A percentile compares a stretch with the other conserved stretches of the same genome.
Conservation (phyloP, 495 filamentous ascomycete genomes). For the Halenospora varia region DNA sequence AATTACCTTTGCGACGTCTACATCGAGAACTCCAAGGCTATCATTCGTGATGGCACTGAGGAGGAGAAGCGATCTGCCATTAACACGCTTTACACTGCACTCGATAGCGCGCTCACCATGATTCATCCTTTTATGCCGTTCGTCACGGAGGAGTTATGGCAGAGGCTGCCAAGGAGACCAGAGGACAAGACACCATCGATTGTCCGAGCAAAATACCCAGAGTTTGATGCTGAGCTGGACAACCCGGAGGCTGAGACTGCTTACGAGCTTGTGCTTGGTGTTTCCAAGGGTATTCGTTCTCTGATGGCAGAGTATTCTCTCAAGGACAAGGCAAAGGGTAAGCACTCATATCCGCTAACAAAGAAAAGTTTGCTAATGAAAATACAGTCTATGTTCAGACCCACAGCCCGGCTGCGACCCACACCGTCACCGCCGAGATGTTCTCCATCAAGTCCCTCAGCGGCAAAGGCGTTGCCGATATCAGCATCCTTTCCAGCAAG, state of each 20-base stretch:
- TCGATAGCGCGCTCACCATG: constrained; percentile 41
- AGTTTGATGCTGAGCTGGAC: constrained; percentile 46
- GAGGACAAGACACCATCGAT: constrained; percentile 64
- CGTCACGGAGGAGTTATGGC: constrained; percentile 65
- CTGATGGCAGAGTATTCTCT: constrained; percentile 48
- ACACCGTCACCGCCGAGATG: constrained; percentile 53
- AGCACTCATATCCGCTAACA: neutral
- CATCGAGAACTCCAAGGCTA: constrained; percentile 65
- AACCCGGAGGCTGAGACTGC: constrained; percentile 45
- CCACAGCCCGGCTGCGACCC: constrained; percentile 48
- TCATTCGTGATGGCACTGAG: constrained; percentile 54
- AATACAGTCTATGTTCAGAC: constrained; percentile 52
- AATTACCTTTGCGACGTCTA: constrained; percentile 59
- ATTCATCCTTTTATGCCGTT: constrained; percentile 69
- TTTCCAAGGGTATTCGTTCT: constrained; percentile 51
- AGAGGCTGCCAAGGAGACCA: constrained; percentile 59
- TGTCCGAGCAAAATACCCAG: constrained; percentile 61
- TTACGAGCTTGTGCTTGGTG: constrained; percentile 55
- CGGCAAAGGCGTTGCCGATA: constrained; percentile 54
- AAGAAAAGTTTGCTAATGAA: constrained; percentile 12
- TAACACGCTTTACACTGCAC: constrained; percentile 50
- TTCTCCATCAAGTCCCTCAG: constrained; percentile 60
- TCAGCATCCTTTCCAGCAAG: constrained; percentile 41
- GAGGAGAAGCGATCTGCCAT: constrained; percentile 50
- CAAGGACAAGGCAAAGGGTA: constrained; percentile 33